A percentile compares a stretch with the other conserved stretches of the same genome.
phyloP scores from a whole-genome alignment of 2,329 filamentous ascomycete genomes.

The Aphanoascus verrucosus region DNA sequence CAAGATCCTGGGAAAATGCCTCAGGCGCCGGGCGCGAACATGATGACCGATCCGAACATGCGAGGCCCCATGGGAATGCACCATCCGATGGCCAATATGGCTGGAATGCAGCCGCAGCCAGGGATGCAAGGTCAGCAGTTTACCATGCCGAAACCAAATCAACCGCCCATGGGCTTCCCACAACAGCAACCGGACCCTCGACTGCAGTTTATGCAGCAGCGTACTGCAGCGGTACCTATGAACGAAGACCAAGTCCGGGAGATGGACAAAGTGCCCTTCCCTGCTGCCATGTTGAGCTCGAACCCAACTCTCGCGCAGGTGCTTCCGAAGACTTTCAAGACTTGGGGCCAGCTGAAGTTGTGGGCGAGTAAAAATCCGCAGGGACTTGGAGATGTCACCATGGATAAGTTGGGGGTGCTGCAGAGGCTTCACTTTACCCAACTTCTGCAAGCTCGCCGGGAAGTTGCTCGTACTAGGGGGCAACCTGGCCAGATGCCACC shows the following conservation, averaged over 20 bases:
- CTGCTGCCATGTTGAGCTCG: constrained; percentile 26
- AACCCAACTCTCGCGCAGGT: constrained; percentile 25
- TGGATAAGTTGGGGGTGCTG: constrained; percentile 32
- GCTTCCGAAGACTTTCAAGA: constrained; percentile 42
- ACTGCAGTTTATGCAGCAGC: constrained; percentile 27
- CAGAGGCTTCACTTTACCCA: constrained; percentile 37
- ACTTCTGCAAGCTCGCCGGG: constrained; percentile 24
- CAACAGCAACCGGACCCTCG: constrained; percentile 15
- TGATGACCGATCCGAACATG: constrained; percentile 27
- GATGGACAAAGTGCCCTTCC: constrained; percentile 35
- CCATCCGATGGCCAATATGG: constrained; percentile 27
- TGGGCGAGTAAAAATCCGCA: constrained; percentile 41
- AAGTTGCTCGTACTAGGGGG: constrained; percentile 21
- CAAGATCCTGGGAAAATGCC: constrained; percentile 27
- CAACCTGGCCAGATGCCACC: constrained; percentile 19
- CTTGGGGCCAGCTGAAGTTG: constrained; percentile 48
- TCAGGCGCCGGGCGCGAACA: constrained; percentile 25
- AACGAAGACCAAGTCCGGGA: constrained; percentile 33
- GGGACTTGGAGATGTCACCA: constrained; percentile 32
- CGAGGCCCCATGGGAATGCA: constrained; percentile 27
- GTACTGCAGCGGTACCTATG: constrained; percentile 28
- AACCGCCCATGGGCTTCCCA: constrained; percentile 18
- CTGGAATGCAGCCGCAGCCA: constrained; percentile 16
- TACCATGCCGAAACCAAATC: constrained; percentile 7
- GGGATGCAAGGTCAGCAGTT: constrained; percentile 15